These are phyloP conservation scores for Colletotrichum gloeosporioides DNA, from an alignment of 2,329 filamentous ascomycete species.

Conservation along the genomic window DNA sequence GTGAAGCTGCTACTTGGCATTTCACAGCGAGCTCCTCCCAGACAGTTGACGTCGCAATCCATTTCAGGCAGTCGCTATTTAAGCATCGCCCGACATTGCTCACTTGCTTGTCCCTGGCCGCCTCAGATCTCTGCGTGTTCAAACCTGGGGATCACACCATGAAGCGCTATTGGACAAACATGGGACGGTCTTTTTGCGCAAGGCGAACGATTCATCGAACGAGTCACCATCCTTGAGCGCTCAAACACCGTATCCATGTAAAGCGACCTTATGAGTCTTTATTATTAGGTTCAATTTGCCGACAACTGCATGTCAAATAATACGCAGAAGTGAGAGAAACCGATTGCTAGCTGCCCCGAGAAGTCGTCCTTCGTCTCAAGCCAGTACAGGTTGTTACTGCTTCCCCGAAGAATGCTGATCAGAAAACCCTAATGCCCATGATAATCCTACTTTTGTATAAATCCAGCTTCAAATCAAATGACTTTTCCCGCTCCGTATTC, in stretches of 20 bases:
- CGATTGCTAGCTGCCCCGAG: background rate
- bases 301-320: background rate
- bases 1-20: background rate
- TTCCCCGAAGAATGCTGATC: background rate
- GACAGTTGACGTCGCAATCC: background rate
- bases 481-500: conserved; percentile 12
- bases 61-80: background rate
- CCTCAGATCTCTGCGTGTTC: background rate
- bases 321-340: background rate
- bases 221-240: background rate
- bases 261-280: background rate
- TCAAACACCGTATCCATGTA: background rate
- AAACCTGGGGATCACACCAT: background rate
- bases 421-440: background rate
- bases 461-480: background rate
- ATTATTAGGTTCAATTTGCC: background rate
- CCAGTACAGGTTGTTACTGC: background rate
- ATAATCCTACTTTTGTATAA: background rate
- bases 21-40: background rate
- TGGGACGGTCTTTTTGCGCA: background rate
- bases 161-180: background rate
- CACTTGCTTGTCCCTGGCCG: background rate
- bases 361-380: background rate
- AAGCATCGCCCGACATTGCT: background rate
- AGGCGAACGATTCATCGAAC: background rate